Conservation (phyloP, 257 asterid species). For the Phtheirospermum japonicum region DNA sequence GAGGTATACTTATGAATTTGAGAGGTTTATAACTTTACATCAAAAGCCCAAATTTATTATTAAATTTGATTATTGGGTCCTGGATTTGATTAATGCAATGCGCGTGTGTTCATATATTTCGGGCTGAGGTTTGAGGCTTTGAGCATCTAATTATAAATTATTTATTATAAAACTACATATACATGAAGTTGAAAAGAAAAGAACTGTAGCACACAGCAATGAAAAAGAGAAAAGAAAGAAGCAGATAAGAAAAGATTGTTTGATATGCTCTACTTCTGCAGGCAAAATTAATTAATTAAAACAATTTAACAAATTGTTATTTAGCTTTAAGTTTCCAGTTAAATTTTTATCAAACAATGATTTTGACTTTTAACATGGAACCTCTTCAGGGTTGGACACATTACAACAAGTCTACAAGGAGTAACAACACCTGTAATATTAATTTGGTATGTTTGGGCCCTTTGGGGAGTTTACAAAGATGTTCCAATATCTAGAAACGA, state of each 20-base stretch:
- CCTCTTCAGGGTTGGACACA: not conserved
- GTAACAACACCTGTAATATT: not conserved
- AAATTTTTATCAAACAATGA: not conserved
- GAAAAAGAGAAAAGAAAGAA: too few species aligned
- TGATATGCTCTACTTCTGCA: not conserved
- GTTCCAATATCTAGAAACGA: not conserved
- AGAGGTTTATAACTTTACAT: too few species aligned
- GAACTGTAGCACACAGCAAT: too few species aligned
- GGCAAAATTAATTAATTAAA: not conserved
- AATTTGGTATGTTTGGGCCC: not conserved
- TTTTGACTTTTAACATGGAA: conserved; percentile 3
- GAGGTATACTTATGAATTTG: too few species aligned
- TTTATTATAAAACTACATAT: not conserved
- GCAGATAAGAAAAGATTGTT: too few species aligned
- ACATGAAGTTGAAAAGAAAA: not conserved
- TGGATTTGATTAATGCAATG: conserved; percentile 5
- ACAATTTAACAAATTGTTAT: too few species aligned
- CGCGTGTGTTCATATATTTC: not conserved
- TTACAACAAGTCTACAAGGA: not conserved
- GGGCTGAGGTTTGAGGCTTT: not conserved
- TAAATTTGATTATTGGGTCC: conserved; percentile 2
- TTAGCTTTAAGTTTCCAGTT: too few species aligned
- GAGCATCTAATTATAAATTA: not conserved
- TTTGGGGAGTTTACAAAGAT: not conserved
- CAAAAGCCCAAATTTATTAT: too few species aligned